These are phyloP conservation scores for Geopyxis carbonaria DNA, from an alignment of 495 filamentous ascomycete genomes.

Conservation along the genomic window DNA sequence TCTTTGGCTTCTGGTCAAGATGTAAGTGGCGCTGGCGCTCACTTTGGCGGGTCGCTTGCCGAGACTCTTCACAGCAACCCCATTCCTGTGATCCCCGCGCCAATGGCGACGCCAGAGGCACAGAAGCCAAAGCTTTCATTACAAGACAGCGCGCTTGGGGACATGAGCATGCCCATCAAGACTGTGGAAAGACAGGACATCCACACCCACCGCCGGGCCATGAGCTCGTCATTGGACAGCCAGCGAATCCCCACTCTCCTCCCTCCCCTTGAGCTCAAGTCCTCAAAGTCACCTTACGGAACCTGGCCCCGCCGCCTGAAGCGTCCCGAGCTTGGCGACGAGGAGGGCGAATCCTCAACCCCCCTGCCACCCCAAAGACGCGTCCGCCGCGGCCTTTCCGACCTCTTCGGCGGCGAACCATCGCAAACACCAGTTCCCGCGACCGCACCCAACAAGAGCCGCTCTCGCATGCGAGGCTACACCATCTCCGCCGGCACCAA, in stretches of 20 bases:
- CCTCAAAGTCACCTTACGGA: conserved; percentile 20
- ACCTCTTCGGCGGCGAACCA: conserved; percentile 18
- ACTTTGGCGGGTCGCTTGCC: too few relatives aligned
- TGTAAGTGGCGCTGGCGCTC: conserved; percentile 12
- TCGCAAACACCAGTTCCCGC: conserved; percentile 1
- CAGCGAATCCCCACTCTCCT: conserved; percentile 11
- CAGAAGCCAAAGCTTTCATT: too few relatives aligned
- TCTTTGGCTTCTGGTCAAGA: conserved; percentile 32
- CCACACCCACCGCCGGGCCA: too few relatives aligned
- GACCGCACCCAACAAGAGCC: conserved; percentile 3
- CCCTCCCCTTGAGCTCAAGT: conserved; percentile 20
- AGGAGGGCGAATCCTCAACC: conserved; percentile 13
- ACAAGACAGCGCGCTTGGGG: too few relatives aligned
- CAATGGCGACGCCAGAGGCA: too few relatives aligned
- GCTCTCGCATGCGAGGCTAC: conserved; percentile 15
- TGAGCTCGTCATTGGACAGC: too few relatives aligned
- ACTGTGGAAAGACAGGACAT: too few relatives aligned
- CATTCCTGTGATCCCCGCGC: too few relatives aligned
- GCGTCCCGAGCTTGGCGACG: conserved; percentile 16
- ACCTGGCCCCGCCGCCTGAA: conserved; percentile 23
- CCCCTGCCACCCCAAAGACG: conserved; percentile 12
- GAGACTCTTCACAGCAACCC: too few relatives aligned
- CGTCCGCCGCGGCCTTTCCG: conserved; percentile 15
- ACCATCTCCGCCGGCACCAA: conserved; percentile 19
- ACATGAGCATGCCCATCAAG: too few relatives aligned